These are phyloP conservation scores for Nannochloropsis oceanica DNA, from an alignment of 108 stramenopile genomes.

Conservation along the genomic window DNA sequence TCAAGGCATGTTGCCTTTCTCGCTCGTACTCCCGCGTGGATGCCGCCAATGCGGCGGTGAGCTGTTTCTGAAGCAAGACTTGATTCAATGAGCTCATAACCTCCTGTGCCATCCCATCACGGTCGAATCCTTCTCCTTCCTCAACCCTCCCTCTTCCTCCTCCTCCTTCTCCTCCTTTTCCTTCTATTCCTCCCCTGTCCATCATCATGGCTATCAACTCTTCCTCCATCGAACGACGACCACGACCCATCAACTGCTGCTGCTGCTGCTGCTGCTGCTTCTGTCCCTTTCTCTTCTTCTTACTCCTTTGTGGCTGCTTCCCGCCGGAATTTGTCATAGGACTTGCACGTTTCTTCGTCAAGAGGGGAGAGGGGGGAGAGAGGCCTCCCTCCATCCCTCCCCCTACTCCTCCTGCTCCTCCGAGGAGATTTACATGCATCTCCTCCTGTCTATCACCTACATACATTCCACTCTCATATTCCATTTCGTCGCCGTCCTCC, in stretches of 20 bases:
- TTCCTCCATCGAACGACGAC: no score
- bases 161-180: neutral
- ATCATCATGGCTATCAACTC: neutral
- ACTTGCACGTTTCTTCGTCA: no score
- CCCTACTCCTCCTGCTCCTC: neutral
- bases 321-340: no score
- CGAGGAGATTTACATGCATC: neutral
- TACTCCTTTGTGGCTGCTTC: no score
- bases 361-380: no score
- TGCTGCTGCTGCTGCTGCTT: no score
- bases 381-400: neutral
- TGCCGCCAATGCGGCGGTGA: neutral
- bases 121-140: neutral
- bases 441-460: neutral
- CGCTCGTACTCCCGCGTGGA: neutral
- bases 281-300: no score
- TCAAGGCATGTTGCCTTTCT: neutral
- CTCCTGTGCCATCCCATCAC: neutral
- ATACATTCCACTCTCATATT: neutral
- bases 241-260: no score
- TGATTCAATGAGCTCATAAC: neutral
- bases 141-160: no score
- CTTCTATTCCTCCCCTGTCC: neutral
- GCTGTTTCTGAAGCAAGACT: neutral
- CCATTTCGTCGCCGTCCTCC: neutral